Conservation (phyloP, 2,329 filamentous ascomycete species). For the Aspergillus glaucus region DNA sequence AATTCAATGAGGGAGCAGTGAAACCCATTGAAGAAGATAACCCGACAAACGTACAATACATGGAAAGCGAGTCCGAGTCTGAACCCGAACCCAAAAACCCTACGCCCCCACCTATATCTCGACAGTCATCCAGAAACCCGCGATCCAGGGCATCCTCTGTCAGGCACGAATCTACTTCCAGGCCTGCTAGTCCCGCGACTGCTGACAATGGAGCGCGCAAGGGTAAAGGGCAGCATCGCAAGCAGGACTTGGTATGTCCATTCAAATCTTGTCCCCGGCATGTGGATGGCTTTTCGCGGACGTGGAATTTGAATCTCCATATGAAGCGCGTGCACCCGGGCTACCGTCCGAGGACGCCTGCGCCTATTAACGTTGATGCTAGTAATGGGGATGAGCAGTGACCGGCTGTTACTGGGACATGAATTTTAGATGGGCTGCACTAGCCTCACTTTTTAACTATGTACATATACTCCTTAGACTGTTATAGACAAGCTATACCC, state of each 20-base stretch:
- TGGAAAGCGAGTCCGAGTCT: constrained; percentile 28
- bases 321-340: constrained; percentile 26
- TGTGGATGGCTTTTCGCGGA: constrained; percentile 28
- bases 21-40: constrained; percentile 14
- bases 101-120: constrained; percentile 2
- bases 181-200: constrained; percentile 6
- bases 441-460: neutral
- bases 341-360: constrained; percentile 6
- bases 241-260: constrained; percentile 26
- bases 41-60: constrained; percentile 18
- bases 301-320: constrained; percentile 34
- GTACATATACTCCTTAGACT: neutral
- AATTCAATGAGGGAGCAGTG: constrained; percentile 42
- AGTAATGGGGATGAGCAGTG: neutral
- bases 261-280: constrained; percentile 23
- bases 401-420: neutral
- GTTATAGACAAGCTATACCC: neutral
- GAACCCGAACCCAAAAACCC: neutral
- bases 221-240: constrained; percentile 23
- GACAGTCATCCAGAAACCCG: constrained; percentile 1
- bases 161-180: constrained; percentile 8
- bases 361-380: neutral
- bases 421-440: neutral
- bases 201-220: constrained; percentile 1
- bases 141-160: constrained; percentile 8